These are phyloP conservation scores for Aspergillus sclerotiicarbonarius DNA, from an alignment of 495 filamentous ascomycete species.

Conservation along the genomic window DNA sequence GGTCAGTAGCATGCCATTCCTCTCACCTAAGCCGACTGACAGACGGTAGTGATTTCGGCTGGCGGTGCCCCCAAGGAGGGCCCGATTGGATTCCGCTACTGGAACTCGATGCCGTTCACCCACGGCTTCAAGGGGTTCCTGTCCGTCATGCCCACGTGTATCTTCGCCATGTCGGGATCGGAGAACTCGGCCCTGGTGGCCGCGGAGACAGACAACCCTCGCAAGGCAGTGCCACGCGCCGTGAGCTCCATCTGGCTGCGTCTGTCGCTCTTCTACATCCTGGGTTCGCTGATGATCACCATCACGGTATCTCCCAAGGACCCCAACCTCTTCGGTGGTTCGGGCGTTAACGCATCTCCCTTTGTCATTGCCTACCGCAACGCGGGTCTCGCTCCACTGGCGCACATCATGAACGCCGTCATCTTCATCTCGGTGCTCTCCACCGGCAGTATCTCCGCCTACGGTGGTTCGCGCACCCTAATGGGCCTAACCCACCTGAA, in stretches of 20 bases:
- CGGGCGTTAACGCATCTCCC: conserved; percentile 47
- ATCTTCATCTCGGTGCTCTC: conserved; percentile 41
- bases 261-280: conserved; percentile 60
- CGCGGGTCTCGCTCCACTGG: conserved; percentile 28
- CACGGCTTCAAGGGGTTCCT: conserved; percentile 70
- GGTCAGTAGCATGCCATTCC: conserved; percentile 17
- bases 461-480: conserved; percentile 57
- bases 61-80: conserved; percentile 53
- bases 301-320: conserved; percentile 48
- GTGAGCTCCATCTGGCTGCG: conserved; percentile 66
- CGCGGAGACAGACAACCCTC: conserved; percentile 61
- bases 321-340: conserved; percentile 35
- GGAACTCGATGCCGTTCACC: conserved; percentile 62
- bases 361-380: conserved; percentile 62
- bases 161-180: conserved; percentile 66
- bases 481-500: conserved; percentile 53
- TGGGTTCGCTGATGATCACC: conserved; percentile 56
- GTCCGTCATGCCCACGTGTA: conserved; percentile 62
- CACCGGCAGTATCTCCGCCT: conserved; percentile 58
- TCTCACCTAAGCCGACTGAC: conserved; percentile 20
- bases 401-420: conserved; percentile 48
- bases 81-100: conserved; percentile 59
- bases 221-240: conserved; percentile 57
- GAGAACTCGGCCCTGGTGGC: conserved; percentile 57
- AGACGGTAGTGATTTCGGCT: conserved; percentile 47